Evolutionary conservation across 2,329 filamentous ascomycete genomes (phyloP).

Genomic region (Venturia effusa): DNA sequence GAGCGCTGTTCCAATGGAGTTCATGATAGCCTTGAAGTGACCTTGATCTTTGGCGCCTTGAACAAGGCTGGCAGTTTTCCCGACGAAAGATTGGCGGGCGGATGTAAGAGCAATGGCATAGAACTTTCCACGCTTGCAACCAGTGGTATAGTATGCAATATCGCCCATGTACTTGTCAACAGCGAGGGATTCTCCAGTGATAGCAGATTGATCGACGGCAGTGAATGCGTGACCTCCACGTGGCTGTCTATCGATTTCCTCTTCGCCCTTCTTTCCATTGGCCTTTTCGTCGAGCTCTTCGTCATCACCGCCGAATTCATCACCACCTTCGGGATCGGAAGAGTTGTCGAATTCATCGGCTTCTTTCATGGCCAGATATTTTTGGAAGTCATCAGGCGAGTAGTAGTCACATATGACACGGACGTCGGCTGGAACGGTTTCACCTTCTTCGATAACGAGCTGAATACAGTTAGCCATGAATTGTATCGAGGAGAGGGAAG

Average conservation of each 20-base stretch:
- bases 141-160: conserved; percentile 66
- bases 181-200: conserved; percentile 70
- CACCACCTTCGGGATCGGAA: conserved; percentile 45
- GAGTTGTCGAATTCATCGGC: conserved; percentile 42
- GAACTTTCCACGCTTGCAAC: conserved; percentile 70
- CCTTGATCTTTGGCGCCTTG: conserved; percentile 66
- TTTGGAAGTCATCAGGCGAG: conserved; percentile 54
- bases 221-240: conserved; percentile 42
- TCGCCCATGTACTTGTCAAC: conserved; percentile 73
- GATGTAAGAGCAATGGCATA: conserved; percentile 58
- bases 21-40: conserved; percentile 77
- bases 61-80: conserved; percentile 62
- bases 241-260: conserved; percentile 37
- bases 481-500: not conserved
- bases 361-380: conserved; percentile 53
- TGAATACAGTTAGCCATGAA: conserved; percentile 19
- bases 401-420: conserved; percentile 65
- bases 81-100: conserved; percentile 64
- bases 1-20: conserved; percentile 64
- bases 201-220: conserved; percentile 68
- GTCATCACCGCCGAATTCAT: conserved; percentile 33
- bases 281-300: conserved; percentile 45
- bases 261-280: conserved; percentile 24
- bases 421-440: conserved; percentile 58
- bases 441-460: conserved; percentile 62